These are phyloP conservation scores for Lablab purpureus DNA, from an alignment of 306 rosid species.

Conservation along the genomic window DNA sequence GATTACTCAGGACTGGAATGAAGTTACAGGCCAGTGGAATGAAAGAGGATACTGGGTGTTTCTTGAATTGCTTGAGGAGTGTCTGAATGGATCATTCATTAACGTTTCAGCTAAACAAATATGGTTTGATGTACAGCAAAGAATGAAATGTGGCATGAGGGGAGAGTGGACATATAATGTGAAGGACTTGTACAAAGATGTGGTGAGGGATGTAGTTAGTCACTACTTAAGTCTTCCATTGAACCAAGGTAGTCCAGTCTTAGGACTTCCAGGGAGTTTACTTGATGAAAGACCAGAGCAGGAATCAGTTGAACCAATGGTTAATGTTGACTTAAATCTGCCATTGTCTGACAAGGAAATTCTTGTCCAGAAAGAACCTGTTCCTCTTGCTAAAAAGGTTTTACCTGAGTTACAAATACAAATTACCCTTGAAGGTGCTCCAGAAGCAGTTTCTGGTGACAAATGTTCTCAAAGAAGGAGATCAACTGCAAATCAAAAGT, in stretches of 20 bases:
- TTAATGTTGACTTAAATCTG: not conserved
- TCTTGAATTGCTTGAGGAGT: constrained; percentile 76
- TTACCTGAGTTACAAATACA: not conserved
- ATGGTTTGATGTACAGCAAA: constrained; percentile 73
- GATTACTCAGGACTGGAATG: constrained; percentile 82
- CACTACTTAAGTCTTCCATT: constrained; percentile 51
- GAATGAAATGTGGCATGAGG: constrained; percentile 48
- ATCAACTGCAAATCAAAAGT: constrained; percentile 44
- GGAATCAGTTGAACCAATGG: constrained; percentile 35
- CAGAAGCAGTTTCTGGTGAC: constrained; percentile 39
- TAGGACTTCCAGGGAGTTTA: constrained; percentile 46
- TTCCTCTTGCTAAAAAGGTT: constrained; percentile 16
- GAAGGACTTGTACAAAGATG: constrained; percentile 60
- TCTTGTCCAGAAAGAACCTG: constrained; percentile 40
- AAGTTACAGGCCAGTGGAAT: constrained; percentile 62
- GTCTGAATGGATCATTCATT: constrained; percentile 45
- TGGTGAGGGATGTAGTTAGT: constrained; percentile 58
- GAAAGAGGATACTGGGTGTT: constrained; percentile 71
- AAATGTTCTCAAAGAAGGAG: constrained; percentile 24
- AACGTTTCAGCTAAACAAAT: constrained; percentile 73
- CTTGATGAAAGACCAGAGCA: constrained; percentile 35
- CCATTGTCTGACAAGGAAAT: constrained; percentile 30
- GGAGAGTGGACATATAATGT: constrained; percentile 69
- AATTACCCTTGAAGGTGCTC: not conserved
- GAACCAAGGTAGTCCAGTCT: constrained; percentile 43